Conservation (phyloP, 2,329 filamentous ascomycete species). For the Colletotrichum spaethianum region DNA sequence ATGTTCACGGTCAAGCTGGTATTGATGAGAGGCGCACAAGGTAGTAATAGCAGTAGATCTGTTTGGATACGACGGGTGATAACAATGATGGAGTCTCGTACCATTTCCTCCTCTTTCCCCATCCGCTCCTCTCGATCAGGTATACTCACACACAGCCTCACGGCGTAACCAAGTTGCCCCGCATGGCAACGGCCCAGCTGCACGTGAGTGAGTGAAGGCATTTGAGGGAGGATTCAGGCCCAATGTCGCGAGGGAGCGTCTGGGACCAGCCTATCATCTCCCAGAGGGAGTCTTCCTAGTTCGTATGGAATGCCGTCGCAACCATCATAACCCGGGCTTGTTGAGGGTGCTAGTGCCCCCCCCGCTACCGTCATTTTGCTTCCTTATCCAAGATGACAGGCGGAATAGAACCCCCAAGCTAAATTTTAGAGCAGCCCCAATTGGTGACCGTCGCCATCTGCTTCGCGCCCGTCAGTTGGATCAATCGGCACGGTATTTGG, state of each 20-base stretch:
- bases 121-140: too few relatives aligned
- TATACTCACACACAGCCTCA: background rate
- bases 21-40: background rate
- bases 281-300: background rate
- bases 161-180: background rate
- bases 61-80: background rate
- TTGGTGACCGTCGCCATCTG: background rate
- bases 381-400: background rate
- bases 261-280: background rate
- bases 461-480: background rate
- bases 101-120: background rate
- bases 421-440: background rate
- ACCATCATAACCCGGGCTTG: background rate
- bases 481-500: constrained; percentile 3
- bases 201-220: background rate
- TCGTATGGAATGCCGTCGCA: background rate
- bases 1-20: background rate
- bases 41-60: background rate
- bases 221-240: constrained; percentile 1
- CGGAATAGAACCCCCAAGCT: background rate
- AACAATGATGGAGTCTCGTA: background rate
- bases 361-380: background rate
- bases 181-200: background rate
- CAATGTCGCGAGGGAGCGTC: background rate
- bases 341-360: background rate